Base-by-base conservation (phyloP, 2,329 filamentous ascomycete species). In the Dactylellina sp. region DNA sequence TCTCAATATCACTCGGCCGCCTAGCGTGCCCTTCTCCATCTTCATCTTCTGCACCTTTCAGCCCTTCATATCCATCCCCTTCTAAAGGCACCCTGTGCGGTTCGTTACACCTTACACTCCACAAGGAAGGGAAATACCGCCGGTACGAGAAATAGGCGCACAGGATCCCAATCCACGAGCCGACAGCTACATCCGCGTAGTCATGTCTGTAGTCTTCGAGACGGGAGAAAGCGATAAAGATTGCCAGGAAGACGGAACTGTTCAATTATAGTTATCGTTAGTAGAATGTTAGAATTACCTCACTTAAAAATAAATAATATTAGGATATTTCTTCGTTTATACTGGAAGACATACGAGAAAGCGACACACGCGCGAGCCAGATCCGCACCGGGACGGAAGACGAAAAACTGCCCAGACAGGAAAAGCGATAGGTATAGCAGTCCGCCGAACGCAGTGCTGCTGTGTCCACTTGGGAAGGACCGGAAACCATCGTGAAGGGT, bases 401-500 rank as follows among this genome's bases (percentile, higher is more conserved):
- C 60, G 16, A 56, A 65, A 39, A 72, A 72, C 28, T 72, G 68
- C 16, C 68, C 68, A 28, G 60, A 28, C 20, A 72, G 49, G 28
- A 72, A 65, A 24, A 91, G 82, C 20, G 87, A 85, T 16, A 93
- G 82, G 79, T 91, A 95, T 1, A 91, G 91, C 7, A 96, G 83
- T 0, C 92, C 92, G 2, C 88, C 87, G 79, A 95, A 96, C 0
- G 90, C 86, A 79, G 93, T 93, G 71, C 89, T 91, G 11, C 87
- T 89, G 81, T 96, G 92, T 0, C 92, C 92, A 1, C 88, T 91
- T 0, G 92, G 92, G 77, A 95, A 96, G 20, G 89, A 91, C 44
- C 92, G 87, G 89, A 91, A 94, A 14, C 91, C 92, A 78, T 96
- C 92, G 76, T 95, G 89, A 2, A 96, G 84, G 0, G 84, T 84